Evolutionary conservation across 257 asterid species (phyloP).

Genomic region (Dorcoceras hygrometricum): DNA sequence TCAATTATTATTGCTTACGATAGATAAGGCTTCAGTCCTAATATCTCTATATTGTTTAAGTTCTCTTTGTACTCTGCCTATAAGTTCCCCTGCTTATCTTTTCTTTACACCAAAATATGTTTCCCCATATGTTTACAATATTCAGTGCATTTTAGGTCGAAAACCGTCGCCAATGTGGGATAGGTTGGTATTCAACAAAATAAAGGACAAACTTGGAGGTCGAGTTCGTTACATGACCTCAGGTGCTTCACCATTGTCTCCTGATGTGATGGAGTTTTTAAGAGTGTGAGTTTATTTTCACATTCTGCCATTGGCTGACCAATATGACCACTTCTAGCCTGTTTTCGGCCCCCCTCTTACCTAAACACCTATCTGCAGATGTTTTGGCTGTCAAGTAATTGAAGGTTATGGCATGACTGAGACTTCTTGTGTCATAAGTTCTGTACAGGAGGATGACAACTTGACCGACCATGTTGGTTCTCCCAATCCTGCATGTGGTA

Average conservation of each 20-base stretch:
- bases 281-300: conserved; percentile 67
- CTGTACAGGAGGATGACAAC: conserved; percentile 68
- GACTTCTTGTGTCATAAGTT: conserved; percentile 87
- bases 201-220: conserved; percentile 90
- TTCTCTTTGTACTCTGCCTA: not conserved
- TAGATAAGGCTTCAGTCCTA: not conserved
- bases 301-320: not conserved
- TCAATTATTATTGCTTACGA: no score
- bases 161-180: conserved; percentile 98
- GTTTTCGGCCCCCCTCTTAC: conserved; percentile 21
- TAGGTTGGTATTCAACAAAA: conserved; percentile 87
- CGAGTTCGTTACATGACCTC: conserved; percentile 87
- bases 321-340: conserved; percentile 5
- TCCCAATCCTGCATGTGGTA: conserved; percentile 95
- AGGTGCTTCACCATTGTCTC: conserved; percentile 98
- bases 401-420: conserved; percentile 99
- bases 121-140: conserved; percentile 4
- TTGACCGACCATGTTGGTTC: conserved; percentile 87
- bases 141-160: conserved; percentile 47
- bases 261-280: conserved; percentile 91
- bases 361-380: conserved; percentile 41
- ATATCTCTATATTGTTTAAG: not conserved
- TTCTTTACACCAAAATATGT: not conserved
- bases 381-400: conserved; percentile 77
- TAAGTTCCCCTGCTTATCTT: not conserved